phyloP scores from a whole-genome alignment of 768 basidiomycete species.

The Collybia sordida region DNA sequence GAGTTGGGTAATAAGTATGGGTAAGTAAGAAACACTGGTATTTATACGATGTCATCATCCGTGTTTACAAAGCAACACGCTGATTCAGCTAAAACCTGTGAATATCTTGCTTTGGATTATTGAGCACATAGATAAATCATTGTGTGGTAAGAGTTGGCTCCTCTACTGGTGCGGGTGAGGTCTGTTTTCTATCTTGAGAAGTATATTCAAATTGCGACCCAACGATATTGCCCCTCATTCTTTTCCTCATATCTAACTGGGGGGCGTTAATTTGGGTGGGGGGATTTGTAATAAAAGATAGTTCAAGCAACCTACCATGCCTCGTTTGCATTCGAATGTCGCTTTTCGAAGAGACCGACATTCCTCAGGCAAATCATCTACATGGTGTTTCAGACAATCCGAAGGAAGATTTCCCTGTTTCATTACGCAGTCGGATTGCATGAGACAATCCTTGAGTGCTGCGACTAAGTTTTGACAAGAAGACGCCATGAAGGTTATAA shows the following conservation, averaged over 20 bases:
- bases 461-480: conserved; percentile 76
- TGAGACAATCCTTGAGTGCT: conserved; percentile 81
- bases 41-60: neutral
- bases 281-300: neutral
- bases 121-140: neutral
- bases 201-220: conserved; percentile 51
- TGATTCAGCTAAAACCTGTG: neutral
- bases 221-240: conserved; percentile 73
- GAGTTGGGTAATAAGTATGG: conserved; percentile 33
- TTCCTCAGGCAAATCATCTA: conserved; percentile 73
- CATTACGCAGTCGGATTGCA: conserved; percentile 85
- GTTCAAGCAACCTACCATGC: conserved; percentile 58
- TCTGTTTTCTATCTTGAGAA: neutral
- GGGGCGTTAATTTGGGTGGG: neutral
- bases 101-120: too few species aligned
- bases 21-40: conserved; percentile 1
- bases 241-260: conserved; percentile 83
- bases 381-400: conserved; percentile 77
- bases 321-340: conserved; percentile 88
- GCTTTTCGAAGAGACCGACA: conserved; percentile 80
- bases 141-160: neutral
- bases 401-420: conserved; percentile 80
- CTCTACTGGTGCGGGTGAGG: neutral
- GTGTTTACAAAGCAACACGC: neutral
- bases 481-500: conserved; percentile 57